Evolutionary conservation across 371 early-diverging fungal species (phyloP).

Genomic region (Smittium mucronatum): DNA sequence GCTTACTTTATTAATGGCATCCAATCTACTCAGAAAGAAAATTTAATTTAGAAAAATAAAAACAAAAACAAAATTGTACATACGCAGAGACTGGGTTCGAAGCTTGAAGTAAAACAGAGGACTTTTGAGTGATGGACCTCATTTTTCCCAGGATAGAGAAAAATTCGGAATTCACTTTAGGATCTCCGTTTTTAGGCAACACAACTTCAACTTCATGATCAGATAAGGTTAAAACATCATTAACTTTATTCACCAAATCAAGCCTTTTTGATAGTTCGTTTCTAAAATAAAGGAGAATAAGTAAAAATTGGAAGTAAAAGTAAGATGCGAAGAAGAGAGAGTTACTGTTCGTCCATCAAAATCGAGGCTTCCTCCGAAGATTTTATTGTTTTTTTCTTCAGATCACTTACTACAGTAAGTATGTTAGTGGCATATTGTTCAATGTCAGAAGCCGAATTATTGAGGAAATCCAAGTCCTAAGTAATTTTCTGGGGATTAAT

Average conservation of each 20-base stretch:
- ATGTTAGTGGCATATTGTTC: neutral
- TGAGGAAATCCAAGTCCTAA: neutral
- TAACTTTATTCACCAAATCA: neutral
- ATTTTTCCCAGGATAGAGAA: neutral
- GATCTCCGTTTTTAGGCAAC: neutral
- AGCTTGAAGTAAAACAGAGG: slow-evolving; percentile 4
- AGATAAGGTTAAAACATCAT: neutral
- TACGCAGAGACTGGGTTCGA: slow-evolving; percentile 10
- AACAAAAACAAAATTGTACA: neutral
- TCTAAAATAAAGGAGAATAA: neutral
- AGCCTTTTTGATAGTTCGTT: neutral
- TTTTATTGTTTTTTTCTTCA: neutral
- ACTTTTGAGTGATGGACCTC: neutral
- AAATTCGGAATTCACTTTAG: neutral
- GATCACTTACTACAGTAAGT: neutral
- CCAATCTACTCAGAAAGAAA: neutral
- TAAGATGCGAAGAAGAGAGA: neutral
- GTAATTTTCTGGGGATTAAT: no score
- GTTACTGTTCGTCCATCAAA: neutral
- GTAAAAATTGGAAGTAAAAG: neutral
- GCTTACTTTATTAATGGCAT: neutral
- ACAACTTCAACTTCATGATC: neutral
- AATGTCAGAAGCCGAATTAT: neutral
- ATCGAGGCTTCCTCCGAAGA: neutral
- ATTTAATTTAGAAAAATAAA: neutral